These are phyloP conservation scores for Hypoxylon sp. DNA, from an alignment of 2,329 filamentous ascomycete genomes.

Conservation along the genomic window DNA sequence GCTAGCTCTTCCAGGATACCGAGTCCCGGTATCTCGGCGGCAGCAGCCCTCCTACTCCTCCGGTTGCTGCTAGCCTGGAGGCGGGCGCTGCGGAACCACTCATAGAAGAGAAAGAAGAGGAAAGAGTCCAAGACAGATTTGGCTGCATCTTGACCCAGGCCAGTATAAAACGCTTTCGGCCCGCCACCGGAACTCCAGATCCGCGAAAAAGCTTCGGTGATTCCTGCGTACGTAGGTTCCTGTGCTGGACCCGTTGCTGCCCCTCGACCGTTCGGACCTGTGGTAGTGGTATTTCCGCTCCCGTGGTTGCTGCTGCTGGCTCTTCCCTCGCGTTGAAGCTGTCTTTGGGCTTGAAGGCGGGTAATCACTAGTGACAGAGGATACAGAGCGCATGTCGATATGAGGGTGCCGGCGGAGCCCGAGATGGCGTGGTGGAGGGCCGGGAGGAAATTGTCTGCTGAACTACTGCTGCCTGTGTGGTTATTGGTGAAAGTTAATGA, in stretches of 20 bases:
- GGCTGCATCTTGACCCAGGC: constrained; percentile 72
- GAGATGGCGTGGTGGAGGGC: constrained; percentile 86
- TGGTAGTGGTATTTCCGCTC: constrained; percentile 30
- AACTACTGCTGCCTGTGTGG: constrained; percentile 16
- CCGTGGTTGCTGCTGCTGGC: not conserved
- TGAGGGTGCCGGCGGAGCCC: constrained; percentile 81
- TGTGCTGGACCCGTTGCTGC: constrained; percentile 38
- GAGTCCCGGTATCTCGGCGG: constrained; percentile 56
- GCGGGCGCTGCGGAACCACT: constrained; percentile 56
- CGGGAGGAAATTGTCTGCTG: constrained; percentile 66
- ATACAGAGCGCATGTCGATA: constrained; percentile 84
- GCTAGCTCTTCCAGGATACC: constrained; percentile 79
- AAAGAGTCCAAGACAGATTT: constrained; percentile 83
- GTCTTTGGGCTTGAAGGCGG: constrained; percentile 83
- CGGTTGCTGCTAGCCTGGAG: constrained; percentile 37
- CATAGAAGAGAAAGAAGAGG: constrained; percentile 89
- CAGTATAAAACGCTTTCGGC: constrained; percentile 77
- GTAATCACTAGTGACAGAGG: constrained; percentile 87
- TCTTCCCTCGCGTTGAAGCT: constrained; percentile 59
- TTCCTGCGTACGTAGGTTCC: constrained; percentile 69
- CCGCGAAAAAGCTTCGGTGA: constrained; percentile 77
- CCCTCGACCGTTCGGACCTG: constrained; percentile 25
- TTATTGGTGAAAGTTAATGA: constrained; percentile 34
- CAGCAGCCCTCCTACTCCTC: constrained; percentile 7
- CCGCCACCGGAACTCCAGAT: constrained; percentile 82